phyloP scores from a whole-genome alignment of 257 asterid genomes.

The Gentiana straminea region DNA sequence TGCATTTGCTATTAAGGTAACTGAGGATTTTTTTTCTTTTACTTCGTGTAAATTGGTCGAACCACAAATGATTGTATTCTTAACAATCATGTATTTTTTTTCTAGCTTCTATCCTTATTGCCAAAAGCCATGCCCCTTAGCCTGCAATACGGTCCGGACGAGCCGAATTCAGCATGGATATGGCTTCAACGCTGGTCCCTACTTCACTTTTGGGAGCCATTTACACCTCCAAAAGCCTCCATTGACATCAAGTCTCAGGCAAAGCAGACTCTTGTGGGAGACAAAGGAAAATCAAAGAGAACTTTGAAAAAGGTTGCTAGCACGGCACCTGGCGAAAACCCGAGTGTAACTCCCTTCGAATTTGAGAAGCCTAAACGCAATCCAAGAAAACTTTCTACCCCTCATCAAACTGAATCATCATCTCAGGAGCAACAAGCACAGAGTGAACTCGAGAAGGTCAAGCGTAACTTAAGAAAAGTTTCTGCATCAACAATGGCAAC shows the following conservation, averaged over 20 bases:
- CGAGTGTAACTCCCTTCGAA: slow-evolving; percentile 33
- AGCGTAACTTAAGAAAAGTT: slow-evolving; percentile 32
- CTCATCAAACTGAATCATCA: slow-evolving; percentile 34
- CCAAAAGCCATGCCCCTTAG: slow-evolving; percentile 78
- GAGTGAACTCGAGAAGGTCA: slow-evolving; percentile 31
- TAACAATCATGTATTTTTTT: not conserved
- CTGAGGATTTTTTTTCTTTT: slow-evolving; percentile 3
- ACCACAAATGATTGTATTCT: no score
- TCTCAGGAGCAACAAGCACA: slow-evolving; percentile 47
- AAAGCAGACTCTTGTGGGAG: slow-evolving; percentile 43
- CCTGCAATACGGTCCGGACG: slow-evolving; percentile 65
- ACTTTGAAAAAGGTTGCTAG: slow-evolving; percentile 46
- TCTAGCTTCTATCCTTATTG: slow-evolving; percentile 58
- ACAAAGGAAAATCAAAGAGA: slow-evolving; percentile 56
- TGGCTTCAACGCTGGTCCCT: slow-evolving; percentile 95
- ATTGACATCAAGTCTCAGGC: slow-evolving; percentile 40
- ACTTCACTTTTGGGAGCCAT: slow-evolving; percentile 66
- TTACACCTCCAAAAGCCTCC: slow-evolving; percentile 28
- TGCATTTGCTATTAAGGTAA: slow-evolving; percentile 63
- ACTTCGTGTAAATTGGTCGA: no score
- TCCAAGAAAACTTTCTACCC: slow-evolving; percentile 34
- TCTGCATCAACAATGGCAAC: slow-evolving; percentile 35
- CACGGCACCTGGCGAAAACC: slow-evolving; percentile 40
- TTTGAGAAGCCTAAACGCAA: slow-evolving; percentile 49
- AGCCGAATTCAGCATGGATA: slow-evolving; percentile 70